Evolutionary conservation across 306 rosid genomes (phyloP).

Genomic region (Gynostemma pentaphyllum): DNA sequence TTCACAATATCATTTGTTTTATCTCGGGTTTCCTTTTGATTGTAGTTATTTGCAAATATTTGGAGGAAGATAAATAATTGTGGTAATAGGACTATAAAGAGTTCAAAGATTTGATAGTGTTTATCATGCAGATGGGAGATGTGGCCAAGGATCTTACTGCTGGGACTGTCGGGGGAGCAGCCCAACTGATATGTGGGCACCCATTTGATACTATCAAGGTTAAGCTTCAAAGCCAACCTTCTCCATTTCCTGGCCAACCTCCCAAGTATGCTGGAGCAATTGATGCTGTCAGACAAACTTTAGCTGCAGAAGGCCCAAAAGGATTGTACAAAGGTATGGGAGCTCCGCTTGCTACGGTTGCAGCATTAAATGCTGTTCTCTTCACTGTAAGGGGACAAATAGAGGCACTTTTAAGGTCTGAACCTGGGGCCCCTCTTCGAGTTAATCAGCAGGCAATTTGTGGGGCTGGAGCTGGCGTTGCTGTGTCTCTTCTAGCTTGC

Average conservation of each 20-base stretch:
- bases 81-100: neutral
- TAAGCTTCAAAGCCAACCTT: slow-evolving; percentile 96
- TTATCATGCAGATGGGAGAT: slow-evolving; percentile 61
- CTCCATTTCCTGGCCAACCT: slow-evolving; percentile 67
- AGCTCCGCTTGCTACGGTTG: slow-evolving; percentile 94
- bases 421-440: slow-evolving; percentile 62
- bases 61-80: neutral
- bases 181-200: slow-evolving; percentile 78
- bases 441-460: slow-evolving; percentile 57
- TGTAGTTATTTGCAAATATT: neutral
- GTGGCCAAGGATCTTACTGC: slow-evolving; percentile 85
- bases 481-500: slow-evolving; percentile 87
- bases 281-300: slow-evolving; percentile 81
- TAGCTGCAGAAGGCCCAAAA: slow-evolving; percentile 80
- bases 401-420: slow-evolving; percentile 60
- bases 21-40: neutral
- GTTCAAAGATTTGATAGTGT: neutral
- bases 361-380: slow-evolving; percentile 87
- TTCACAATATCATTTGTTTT: neutral
- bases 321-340: slow-evolving; percentile 99
- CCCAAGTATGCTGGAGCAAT: slow-evolving; percentile 73
- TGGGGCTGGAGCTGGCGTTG: slow-evolving; percentile 93
- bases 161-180: slow-evolving; percentile 92
- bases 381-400: slow-evolving; percentile 84
- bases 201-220: slow-evolving; percentile 98